Evolutionary conservation across 495 filamentous ascomycete genomes (phyloP), one percentile per base, ranked within the genome.

Genomic region (Penicillium simplicissimum): DNA sequence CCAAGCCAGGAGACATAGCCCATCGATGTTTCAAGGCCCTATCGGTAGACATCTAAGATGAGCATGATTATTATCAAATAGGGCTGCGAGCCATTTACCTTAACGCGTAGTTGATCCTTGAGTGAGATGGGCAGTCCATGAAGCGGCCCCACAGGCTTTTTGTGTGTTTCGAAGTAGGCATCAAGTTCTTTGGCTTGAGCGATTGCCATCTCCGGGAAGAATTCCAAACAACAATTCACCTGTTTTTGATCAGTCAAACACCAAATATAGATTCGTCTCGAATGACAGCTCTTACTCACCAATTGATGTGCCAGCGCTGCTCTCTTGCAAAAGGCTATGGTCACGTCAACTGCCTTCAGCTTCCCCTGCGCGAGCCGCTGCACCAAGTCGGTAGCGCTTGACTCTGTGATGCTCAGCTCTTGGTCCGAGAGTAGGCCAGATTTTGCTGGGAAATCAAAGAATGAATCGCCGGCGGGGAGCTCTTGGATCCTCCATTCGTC

Each of bases 61-160:
- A 56, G 25, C 3, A 45, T 19, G 8, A 5, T 45, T 0, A 5
- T 42, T 13, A 10, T 36, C 10, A 8, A 34, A 35, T 28, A 8
- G 19, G 2, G 42, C 10, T 28, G 10, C 3, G 15, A 11, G n/a
- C n/a, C 21, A 0, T 9, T 52, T 21, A 59, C 57, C 57, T 59
- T 81, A 45, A 88, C 82, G 36, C 85, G 84, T 59, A 87, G 83
- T 62, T 87, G 85, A 64, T 89, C 86, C 61, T 88, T 89, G 14
- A 89, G 64, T 25, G 81, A 84, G 33, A 88, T 67, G 0, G 86
- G 86, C 2, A 88, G 65, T 17, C 86, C 86, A 61, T 89, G 85
- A 1, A 89, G 74, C 0, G 85, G 84, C 10, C 83, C 82, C 11
- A 80, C 53, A 14, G 78, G 71, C 43, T 72, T 74, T 10, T 75